Evolutionary conservation across 345 rosid genomes (phyloP).

Genomic region (Eucalyptus erythrocorys): DNA sequence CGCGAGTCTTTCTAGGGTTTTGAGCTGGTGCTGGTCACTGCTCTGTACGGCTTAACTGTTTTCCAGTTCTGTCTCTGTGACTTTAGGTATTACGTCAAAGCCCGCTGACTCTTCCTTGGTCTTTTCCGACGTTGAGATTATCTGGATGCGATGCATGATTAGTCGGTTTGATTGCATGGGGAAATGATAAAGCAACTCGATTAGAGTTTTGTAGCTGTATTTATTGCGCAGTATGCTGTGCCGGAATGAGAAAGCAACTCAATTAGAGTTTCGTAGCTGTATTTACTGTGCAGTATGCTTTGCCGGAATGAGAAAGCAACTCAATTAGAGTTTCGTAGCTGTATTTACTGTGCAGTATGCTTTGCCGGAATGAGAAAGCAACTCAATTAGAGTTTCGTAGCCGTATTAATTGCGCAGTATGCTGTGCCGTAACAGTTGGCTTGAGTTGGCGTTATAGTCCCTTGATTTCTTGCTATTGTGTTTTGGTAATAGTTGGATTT

Average conservation of each 20-base stretch:
- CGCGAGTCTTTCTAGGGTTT: neutral
- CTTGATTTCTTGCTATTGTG: neutral
- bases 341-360: neutral
- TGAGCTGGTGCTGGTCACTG: neutral
- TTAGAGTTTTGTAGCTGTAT: neutral
- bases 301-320: neutral
- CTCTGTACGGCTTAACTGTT: neutral
- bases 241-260: neutral
- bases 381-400: neutral
- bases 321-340: neutral
- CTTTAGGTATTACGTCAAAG: neutral
- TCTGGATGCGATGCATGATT: neutral
- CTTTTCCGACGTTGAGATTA: neutral
- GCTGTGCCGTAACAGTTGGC: neutral
- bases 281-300: neutral
- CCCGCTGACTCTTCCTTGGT: neutral
- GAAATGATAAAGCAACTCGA: neutral
- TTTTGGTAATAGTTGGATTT: neutral
- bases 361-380: neutral
- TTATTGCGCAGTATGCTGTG: neutral
- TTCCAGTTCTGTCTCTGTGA: neutral
- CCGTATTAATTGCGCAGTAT: neutral
- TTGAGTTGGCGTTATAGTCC: neutral
- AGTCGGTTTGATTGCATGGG: neutral
- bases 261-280: neutral